Base-by-base conservation (phyloP, 345 rosid species). In the Capsella bursapastoris region DNA sequence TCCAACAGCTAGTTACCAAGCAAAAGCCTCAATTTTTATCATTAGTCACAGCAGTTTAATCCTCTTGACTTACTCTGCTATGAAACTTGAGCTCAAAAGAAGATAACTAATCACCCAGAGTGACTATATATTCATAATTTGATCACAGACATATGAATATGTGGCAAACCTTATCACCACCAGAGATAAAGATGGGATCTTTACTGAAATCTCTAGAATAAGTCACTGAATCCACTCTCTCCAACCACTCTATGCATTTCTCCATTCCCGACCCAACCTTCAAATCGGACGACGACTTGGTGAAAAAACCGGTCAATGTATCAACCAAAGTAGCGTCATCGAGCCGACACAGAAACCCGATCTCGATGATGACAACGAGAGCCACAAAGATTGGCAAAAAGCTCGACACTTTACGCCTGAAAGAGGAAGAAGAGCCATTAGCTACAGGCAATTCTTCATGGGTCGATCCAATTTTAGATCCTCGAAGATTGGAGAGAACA, bases 171-270 rank as follows among this genome's bases (percentile, higher is more conserved):
- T 83, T 73, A 18, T 74, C 81, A 53, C 53, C 81, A 57, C 95
- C 90, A 61, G 79, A 66, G 70, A 91, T 86, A 60, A 74, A 66
- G 60, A 94, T 53, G 5, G 96, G 97, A 74, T 85, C 88, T 75
- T 87, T 84, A 45, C 71, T 75, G 76, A 91, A 94, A 84, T 88
- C 85, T 73, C 96, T 87, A 7, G 90, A 79, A 75, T 86, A 84
- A 43, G 31, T 69, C 50, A 85, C 84, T 45, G 85, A 78, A 62
- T 91, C 98, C 77, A 78, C 88, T 66, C 79, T 88, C 83, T 88
- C 88, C 78, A 94, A 75, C 94, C 92, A 89, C 80, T 86, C 83
- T 72, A 86, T 86, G 45, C 97, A 94, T 50, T 80, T 89, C 68
- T 82, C 85, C 34, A 55, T n/a, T 12, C 48, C 81, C 63, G 16